Evolutionary conservation across 202 grass and related monocot species (phyloP).

Genomic region (Elaeis oleifera): DNA sequence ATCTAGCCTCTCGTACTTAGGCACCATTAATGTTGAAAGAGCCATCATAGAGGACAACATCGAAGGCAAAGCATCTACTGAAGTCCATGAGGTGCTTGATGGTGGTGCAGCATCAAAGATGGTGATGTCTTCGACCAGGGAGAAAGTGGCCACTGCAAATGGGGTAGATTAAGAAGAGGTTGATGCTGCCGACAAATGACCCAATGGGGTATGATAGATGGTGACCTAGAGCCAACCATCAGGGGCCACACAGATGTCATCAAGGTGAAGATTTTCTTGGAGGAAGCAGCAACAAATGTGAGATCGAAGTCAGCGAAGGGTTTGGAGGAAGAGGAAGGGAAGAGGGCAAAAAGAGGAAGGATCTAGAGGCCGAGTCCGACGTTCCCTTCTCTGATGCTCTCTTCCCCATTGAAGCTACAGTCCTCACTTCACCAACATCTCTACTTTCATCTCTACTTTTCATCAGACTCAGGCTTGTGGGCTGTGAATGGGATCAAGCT

Average conservation of each 20-base stretch:
- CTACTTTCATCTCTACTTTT: no score
- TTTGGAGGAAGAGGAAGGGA: slow-evolving; percentile 18
- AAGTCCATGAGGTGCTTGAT: slow-evolving; percentile 64
- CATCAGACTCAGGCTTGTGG: no score
- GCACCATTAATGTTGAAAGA: slow-evolving; percentile 81
- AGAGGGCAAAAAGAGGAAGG: slow-evolving; percentile 25
- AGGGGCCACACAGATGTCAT: slow-evolving; percentile 76
- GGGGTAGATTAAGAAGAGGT: slow-evolving; percentile 73
- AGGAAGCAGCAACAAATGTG: slow-evolving; percentile 27
- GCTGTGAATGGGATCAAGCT: no score
- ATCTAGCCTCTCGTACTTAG: slow-evolving; percentile 22
- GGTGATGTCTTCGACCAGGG: slow-evolving; percentile 62
- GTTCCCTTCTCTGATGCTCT: slow-evolving; percentile 11
- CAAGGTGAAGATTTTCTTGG: slow-evolving; percentile 13
- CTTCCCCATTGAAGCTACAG: slow-evolving; percentile 29
- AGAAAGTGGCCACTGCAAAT: slow-evolving; percentile 70
- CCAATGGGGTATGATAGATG: slow-evolving; percentile 53
- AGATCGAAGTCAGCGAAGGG: slow-evolving; percentile 21
- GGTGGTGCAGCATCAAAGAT: slow-evolving; percentile 61
- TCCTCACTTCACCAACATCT: no score
- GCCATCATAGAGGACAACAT: slow-evolving; percentile 75
- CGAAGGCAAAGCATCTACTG: slow-evolving; percentile 45
- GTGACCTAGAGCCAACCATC: slow-evolving; percentile 87
- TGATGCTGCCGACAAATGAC: slow-evolving; percentile 61
- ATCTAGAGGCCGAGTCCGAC: slow-evolving; percentile 26